These are phyloP conservation scores for Suhomyces kilbournensis DNA, from an alignment of 805 yeast species.

Conservation along the genomic window DNA sequence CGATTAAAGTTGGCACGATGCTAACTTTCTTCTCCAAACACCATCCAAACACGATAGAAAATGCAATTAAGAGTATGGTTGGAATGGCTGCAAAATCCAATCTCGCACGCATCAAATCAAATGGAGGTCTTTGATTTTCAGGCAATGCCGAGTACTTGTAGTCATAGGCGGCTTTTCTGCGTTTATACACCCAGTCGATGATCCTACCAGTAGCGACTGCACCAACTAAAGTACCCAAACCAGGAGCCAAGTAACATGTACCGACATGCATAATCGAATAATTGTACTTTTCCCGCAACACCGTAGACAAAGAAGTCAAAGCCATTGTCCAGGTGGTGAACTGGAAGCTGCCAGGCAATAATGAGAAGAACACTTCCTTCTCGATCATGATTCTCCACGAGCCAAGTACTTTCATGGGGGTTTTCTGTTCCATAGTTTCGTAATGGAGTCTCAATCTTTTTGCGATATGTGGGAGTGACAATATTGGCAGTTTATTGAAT, in stretches of 20 bases:
- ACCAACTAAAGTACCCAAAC: constrained; percentile 62
- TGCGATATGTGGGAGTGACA: constrained; percentile 14
- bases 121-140: constrained; percentile 27
- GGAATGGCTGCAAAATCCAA: constrained; percentile 44
- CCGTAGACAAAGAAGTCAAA: constrained; percentile 62
- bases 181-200: constrained; percentile 50
- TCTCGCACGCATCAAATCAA: constrained; percentile 57
- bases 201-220: constrained; percentile 57
- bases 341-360: constrained; percentile 59
- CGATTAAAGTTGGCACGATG: constrained; percentile 55
- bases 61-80: constrained; percentile 37
- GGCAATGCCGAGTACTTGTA: constrained; percentile 21
- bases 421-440: neutral
- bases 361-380: constrained; percentile 44
- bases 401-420: constrained; percentile 10
- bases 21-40: constrained; percentile 49
- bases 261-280: constrained; percentile 61
- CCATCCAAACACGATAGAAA: constrained; percentile 69
- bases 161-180: constrained; percentile 18
- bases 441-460: neutral
- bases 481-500: constrained; percentile 46
- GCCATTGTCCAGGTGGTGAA: constrained; percentile 70
- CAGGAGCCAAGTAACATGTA: constrained; percentile 70
- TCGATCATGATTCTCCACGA: constrained; percentile 43
- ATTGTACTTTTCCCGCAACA: constrained; percentile 48